Base-by-base conservation (phyloP, 1,284 basidiomycete genomes). In the Ustilago trichophora region DNA sequence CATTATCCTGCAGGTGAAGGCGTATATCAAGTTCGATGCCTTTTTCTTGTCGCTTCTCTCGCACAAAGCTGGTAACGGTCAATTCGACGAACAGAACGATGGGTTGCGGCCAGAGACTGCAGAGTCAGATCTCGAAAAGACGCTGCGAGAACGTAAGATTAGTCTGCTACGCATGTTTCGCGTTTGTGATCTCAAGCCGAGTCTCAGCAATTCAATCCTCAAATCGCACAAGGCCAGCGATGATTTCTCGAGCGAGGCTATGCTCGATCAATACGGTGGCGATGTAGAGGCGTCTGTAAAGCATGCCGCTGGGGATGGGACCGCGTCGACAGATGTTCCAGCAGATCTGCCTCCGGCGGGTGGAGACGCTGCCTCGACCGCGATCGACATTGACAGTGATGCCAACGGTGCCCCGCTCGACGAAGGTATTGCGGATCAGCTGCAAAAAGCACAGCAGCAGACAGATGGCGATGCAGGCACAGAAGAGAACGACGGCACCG, bases 111-210 rank as follows among this genome's bases (percentile, higher is more conserved):
- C 65, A 15, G 89, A 91, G 80, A 89, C 88, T 0, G 83, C 87
- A 42, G 92, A 93, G 76, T 92, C 90, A 0, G 83, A 85, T 3
- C 86, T 87, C 50, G 92, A 94, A 82, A 87, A 88, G 64, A 82
- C 81, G 15, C 83, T 94, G n/a, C 85, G 91, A 29, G 88, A 90
- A 76, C 85, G 92, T 29, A 93, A 93, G 76, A 82, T 83, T n/a
- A 85, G 74, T 6, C 46, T 82, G 21, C 36, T 76, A 3, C 62
- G 72, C 21, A 62, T 82, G 35, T 81, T 82, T 27, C 53, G 72
- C 11, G 67, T 75, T 10, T 79, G 75, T 45, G 66, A 71, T 6
- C 48, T 82, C 33, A 62, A 55, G 34, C 73, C 78, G 1, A 55
- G 60, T 18, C 47, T 69, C 12, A 68, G 68, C 46, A 80, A 74